A percentile compares a stretch with the other conserved stretches of the same genome.
phyloP scores from a whole-genome alignment of 768 basidiomycete species.

The Kwoniella dendrophila region DNA sequence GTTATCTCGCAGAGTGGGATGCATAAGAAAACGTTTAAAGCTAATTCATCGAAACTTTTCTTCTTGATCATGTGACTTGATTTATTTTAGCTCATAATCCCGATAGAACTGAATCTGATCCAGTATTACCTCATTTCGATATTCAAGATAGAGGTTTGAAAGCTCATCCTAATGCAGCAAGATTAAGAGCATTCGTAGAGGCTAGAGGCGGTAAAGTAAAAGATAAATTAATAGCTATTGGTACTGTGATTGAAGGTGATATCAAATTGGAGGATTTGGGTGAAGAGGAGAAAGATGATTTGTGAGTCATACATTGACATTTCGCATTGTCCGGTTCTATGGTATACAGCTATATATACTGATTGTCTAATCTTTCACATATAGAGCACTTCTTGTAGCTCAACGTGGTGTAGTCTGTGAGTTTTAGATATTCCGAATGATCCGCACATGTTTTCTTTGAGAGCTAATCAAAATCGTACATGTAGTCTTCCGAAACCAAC shows the following conservation, averaged over 20 bases:
- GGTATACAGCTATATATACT: neutral
- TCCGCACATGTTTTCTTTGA: neutral
- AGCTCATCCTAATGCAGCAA: constrained; percentile 44
- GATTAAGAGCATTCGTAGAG: constrained; percentile 46
- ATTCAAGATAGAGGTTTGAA: constrained; percentile 49
- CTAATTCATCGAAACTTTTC: neutral
- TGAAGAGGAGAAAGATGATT: constrained; percentile 49
- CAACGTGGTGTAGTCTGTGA: constrained; percentile 53
- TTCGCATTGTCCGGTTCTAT: neutral
- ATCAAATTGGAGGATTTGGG: constrained; percentile 50
- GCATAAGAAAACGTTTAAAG: neutral
- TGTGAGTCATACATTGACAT: constrained; percentile 25
- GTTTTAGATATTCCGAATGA: neutral
- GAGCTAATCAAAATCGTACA: neutral
- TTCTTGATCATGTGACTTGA: constrained; percentile 1
- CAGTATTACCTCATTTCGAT: constrained; percentile 36
- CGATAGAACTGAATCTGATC: constrained; percentile 36
- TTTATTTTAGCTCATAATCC: constrained; percentile 51
- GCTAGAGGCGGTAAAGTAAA: constrained; percentile 45
- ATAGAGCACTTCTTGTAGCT: constrained; percentile 50
- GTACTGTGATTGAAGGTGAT: constrained; percentile 48
- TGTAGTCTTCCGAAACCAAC: constrained; percentile 52
- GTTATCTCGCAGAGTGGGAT: neutral
- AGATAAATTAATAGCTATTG: constrained; percentile 45
- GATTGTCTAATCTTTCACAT: neutral